phyloP scores from a whole-genome alignment of 1,284 basidiomycete species.

The Austroboletus niveus region DNA sequence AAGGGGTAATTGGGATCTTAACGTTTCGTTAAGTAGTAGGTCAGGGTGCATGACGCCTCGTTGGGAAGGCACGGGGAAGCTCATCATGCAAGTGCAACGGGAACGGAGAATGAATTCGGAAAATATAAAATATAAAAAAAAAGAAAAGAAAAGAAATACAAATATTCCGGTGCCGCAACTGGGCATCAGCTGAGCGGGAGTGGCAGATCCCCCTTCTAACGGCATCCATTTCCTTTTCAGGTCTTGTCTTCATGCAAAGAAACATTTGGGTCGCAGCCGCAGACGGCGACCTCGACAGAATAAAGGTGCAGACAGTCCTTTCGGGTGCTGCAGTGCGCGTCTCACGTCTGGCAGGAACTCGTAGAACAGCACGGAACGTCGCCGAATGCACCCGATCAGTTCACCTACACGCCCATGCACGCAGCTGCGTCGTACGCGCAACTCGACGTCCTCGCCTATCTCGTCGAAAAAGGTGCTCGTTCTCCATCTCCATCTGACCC shows the following conservation, averaged over 20 bases:
- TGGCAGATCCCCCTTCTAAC: conserved; percentile 7
- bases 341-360: conserved; percentile 43
- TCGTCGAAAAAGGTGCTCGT: conserved; percentile 62
- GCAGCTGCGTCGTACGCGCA: conserved; percentile 94
- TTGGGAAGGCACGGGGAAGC: conserved; percentile 41
- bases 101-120: conserved; percentile 18
- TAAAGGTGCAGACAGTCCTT: conserved; percentile 42
- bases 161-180: too few relatives aligned
- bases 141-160: too few relatives aligned
- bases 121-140: too few relatives aligned
- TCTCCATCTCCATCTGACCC: conserved; percentile 7
- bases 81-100: conserved; percentile 31
- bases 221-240: conserved; percentile 26
- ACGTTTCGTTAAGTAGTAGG: conserved; percentile 35
- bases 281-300: conserved; percentile 69
- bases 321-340: conserved; percentile 2
- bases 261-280: conserved; percentile 93
- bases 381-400: conserved; percentile 73
- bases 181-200: conserved; percentile 21
- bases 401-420: conserved; percentile 92
- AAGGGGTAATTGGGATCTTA: conserved; percentile 38
- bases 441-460: conserved; percentile 71
- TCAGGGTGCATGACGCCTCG: conserved; percentile 33
- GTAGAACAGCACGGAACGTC: conserved; percentile 55
- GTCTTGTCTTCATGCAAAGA: conserved; percentile 33